phyloP scores from a whole-genome alignment of 345 rosid genomes.

The Salix arbutifolia region DNA sequence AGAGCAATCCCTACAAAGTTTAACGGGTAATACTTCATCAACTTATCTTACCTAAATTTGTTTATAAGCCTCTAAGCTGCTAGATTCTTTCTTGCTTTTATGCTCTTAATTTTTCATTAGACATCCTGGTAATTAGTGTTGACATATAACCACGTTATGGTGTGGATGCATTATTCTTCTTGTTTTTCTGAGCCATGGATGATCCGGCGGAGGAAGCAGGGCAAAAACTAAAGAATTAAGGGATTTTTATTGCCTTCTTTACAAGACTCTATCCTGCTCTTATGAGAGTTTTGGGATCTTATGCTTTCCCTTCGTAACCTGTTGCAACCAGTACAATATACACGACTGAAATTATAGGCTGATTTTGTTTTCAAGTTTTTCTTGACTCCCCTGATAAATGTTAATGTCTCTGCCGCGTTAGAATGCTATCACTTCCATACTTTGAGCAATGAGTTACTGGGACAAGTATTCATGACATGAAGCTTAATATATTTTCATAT shows the following conservation, averaged over 20 bases:
- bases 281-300: not conserved
- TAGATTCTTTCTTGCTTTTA: not conserved
- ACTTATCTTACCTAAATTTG: not conserved
- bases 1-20: conserved; percentile 93
- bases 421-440: not conserved
- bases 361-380: not conserved
- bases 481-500: not conserved
- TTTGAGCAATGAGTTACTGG: not conserved
- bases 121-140: too few relatives aligned
- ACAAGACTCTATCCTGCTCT: not conserved
- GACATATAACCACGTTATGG: too few relatives aligned
- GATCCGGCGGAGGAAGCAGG: not conserved
- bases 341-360: not conserved
- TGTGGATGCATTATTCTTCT: not conserved
- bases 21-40: conserved; percentile 50
- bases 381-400: not conserved
- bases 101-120: too few relatives aligned
- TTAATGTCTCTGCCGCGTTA: not conserved
- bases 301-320: not conserved
- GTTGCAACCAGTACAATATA: not conserved
- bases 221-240: not conserved
- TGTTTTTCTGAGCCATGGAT: not conserved
- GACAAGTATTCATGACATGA: not conserved
- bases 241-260: not conserved
- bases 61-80: not conserved